phyloP scores from a whole-genome alignment of 108 stramenopile genomes.

The Mediolabrus comicus region DNA sequence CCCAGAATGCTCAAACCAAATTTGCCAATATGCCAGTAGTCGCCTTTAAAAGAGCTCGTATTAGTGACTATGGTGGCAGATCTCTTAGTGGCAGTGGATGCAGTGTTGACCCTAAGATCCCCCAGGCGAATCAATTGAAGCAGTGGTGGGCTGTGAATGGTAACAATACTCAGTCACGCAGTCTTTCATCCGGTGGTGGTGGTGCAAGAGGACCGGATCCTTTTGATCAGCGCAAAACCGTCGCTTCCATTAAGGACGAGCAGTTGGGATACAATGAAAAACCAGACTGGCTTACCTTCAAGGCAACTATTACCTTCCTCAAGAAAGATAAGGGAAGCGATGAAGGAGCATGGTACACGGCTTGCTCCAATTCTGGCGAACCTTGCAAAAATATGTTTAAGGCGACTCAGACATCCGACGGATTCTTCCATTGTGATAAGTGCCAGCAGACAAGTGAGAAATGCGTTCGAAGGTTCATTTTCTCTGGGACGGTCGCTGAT shows the following conservation, averaged over 20 bases:
- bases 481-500: conserved; percentile 81
- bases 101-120: conserved; percentile 53
- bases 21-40: conserved; percentile 70
- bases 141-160: conserved; percentile 70
- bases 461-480: conserved; percentile 88
- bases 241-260: conserved; percentile 79
- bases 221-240: conserved; percentile 72
- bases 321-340: conserved; percentile 88
- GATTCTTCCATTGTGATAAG: conserved; percentile 81
- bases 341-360: conserved; percentile 93
- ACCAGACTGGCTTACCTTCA: conserved; percentile 89
- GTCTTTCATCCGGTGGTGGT: conserved; percentile 67
- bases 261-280: conserved; percentile 90
- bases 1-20: conserved; percentile 46
- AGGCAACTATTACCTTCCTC: conserved; percentile 89
- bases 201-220: conserved; percentile 53
- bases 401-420: conserved; percentile 81
- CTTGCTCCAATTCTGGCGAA: conserved; percentile 85
- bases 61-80: conserved; percentile 88
- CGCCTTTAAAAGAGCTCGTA: conserved; percentile 84
- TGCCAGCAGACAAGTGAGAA: conserved; percentile 71
- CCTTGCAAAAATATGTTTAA: conserved; percentile 88
- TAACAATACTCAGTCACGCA: conserved; percentile 48
- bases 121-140: conserved; percentile 57
- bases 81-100: conserved; percentile 52